Conservation (phyloP, 306 rosid genomes). For the peach (Prunus persica) region DNA sequence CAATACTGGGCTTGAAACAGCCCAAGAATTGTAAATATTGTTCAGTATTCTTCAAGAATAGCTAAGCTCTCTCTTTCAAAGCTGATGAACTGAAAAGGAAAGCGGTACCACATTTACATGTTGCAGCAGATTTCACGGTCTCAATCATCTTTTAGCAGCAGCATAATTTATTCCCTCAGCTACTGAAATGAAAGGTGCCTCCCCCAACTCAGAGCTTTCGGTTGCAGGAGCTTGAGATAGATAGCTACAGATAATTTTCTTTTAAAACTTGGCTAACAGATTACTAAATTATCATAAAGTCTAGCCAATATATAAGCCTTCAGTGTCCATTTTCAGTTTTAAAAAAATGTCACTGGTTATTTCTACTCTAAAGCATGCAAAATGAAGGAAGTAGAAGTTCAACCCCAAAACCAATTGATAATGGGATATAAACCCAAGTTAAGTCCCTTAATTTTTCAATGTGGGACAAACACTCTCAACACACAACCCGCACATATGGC, state of each 20-base stretch:
- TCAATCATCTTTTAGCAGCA: conserved; percentile 12
- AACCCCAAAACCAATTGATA: too few species aligned
- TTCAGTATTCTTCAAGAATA: conserved; percentile 28
- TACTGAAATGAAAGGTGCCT: conserved; percentile 12
- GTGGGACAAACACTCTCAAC: too few species aligned
- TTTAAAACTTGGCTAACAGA: neutral
- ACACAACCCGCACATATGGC: rapidly evolving
- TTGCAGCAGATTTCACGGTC: conserved; percentile 23
- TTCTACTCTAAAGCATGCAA: neutral
- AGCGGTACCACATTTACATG: conserved; percentile 22
- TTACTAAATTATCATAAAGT: too few species aligned
- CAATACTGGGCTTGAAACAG: neutral
- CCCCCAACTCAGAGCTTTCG: conserved; percentile 20
- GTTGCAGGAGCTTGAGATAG: conserved; percentile 4
- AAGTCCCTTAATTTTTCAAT: too few species aligned
- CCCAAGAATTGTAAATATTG: neutral
- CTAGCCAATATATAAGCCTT: neutral
- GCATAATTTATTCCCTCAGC: conserved; percentile 30
- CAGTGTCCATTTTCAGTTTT: neutral
- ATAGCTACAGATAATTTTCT: neutral
- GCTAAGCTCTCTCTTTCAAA: conserved; percentile 21
- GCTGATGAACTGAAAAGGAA: conserved; percentile 31
- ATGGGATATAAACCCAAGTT: too few species aligned
- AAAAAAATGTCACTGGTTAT: neutral
- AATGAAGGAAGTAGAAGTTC: too few species aligned